Evolutionary conservation across 352 stramenopile genomes (phyloP).

Genomic region (Thalassiosira mediterranea): DNA sequence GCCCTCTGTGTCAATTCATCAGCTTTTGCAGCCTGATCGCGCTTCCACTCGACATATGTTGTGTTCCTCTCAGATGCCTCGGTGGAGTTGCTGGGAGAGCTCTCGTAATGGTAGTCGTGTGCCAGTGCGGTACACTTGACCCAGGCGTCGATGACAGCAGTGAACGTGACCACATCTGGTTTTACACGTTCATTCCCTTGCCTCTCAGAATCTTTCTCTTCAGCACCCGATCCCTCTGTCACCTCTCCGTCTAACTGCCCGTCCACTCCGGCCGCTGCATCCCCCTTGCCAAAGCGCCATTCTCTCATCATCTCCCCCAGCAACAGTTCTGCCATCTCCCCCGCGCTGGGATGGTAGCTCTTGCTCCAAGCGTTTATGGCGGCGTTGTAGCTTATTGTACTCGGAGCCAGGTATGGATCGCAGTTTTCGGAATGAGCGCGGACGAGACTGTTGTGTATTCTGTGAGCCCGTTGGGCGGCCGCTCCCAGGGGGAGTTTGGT

Average conservation of each 20-base stretch:
- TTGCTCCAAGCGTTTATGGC: conserved; percentile 75
- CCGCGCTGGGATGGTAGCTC: conserved; percentile 48
- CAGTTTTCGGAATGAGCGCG: conserved; percentile 45
- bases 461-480: conserved; percentile 60
- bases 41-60: conserved; percentile 41
- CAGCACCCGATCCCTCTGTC: neutral
- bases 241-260: neutral
- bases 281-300: conserved; percentile 28
- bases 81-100: neutral
- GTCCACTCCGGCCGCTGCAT: neutral
- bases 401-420: conserved; percentile 55
- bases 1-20: conserved; percentile 48
- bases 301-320: conserved; percentile 68
- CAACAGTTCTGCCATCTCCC: conserved; percentile 55
- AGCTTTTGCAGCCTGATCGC: conserved; percentile 26
- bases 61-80: conserved; percentile 8
- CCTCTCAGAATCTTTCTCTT: conserved; percentile 5
- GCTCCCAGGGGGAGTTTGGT: conserved; percentile 37
- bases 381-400: conserved; percentile 69
- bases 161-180: conserved; percentile 62
- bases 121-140: conserved; percentile 67
- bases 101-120: conserved; percentile 57
- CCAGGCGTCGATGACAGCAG: conserved; percentile 56
- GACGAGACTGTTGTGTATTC: conserved; percentile 68
- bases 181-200: conserved; percentile 52